Base-by-base conservation (phyloP, 352 stramenopile species). In the Phytopythium cucurbitacearum region DNA sequence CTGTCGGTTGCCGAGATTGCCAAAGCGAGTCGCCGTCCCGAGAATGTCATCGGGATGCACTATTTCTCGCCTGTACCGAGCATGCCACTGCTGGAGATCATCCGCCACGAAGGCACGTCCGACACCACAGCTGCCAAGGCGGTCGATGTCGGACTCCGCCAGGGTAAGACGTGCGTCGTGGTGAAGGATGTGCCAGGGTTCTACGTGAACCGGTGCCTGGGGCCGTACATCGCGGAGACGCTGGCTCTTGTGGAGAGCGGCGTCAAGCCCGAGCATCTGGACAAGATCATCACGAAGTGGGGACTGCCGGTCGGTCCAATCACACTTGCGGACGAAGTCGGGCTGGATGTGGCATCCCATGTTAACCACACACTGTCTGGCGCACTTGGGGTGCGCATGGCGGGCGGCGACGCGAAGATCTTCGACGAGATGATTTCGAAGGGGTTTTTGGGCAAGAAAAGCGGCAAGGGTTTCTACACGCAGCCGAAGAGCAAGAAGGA, bases 121-220 rank as follows among this genome's bases (percentile, higher is more conserved):
- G 85, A 97, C 45, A 72, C 82, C 43, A 89, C 92, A 10, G 88
- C 87, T 16, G 89, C 94, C 11, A 92, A 89, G 37, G 96, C 96
- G 13, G 93, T 98, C 53, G 89, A 98, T 46, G 82, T 99, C 41
- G 97, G 96, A 54, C 92, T 96, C 15, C 95, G 96, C 65, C 96
- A 99, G 73, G 96, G 97, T 36, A 99, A 99, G 80, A 99, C 96
- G 6, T 96, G 87, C 57, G 98, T 99, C 36, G 85, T 98, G 44
- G 96, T 99, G 44, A 99, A 99, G 78, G 97, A 99, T 72, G 96
- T 99, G 1, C 96, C 97, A n/a, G 97, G 97, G 40, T 99, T 99
- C 68, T 99, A 99, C 66, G 97, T 99, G 35, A 99, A 99, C 80
- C 86, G 97, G 32, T 98, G 94, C 70, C 81, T 99, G 37, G 96